Percentiles rank a stretch among this genome's conserved stretches.
Evolutionary conservation across 768 basidiomycete genomes (phyloP).

Genomic region (Phlegmacium glaucopus): DNA sequence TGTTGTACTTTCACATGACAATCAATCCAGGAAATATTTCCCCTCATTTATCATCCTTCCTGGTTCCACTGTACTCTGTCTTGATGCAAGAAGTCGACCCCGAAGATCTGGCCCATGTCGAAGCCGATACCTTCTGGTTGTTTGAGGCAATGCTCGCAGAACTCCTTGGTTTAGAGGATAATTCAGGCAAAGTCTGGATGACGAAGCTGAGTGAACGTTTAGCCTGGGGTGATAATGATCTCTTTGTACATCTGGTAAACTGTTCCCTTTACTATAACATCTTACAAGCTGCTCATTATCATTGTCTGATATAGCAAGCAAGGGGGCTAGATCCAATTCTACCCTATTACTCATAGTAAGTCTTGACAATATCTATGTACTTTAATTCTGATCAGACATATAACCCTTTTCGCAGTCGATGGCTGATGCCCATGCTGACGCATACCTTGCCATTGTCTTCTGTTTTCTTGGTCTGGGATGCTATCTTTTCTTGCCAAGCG

Average conservation of each 20-base stretch:
- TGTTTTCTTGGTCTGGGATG: conserved; percentile 67
- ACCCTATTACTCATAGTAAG: conserved; percentile 82
- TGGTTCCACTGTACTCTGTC: conserved; percentile 66
- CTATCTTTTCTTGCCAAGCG: conserved; percentile 57
- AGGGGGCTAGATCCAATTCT: conserved; percentile 67
- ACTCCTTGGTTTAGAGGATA: conserved; percentile 69
- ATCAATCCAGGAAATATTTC: conserved; percentile 73
- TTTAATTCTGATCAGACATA: not conserved
- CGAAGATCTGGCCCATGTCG: conserved; percentile 60
- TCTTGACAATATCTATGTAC: conserved; percentile 2
- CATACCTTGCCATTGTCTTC: conserved; percentile 68
- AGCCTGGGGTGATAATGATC: conserved; percentile 59
- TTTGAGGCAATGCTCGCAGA: conserved; percentile 74
- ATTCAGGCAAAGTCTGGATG: conserved; percentile 60
- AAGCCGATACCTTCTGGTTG: conserved; percentile 83
- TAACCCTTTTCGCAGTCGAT: conserved; percentile 45
- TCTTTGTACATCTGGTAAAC: conserved; percentile 54
- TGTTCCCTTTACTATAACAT: conserved; percentile 1
- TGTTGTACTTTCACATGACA: conserved; percentile 67
- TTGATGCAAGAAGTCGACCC: conserved; percentile 59
- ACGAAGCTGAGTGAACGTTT: conserved; percentile 57
- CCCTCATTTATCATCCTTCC: conserved; percentile 63
- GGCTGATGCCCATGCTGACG: conserved; percentile 68
- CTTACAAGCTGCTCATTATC: not conserved
- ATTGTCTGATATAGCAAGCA: conserved; percentile 37